These are phyloP conservation scores for Chernovozyma sophiae-reginae DNA, from an alignment of 1,139 yeast species.

Conservation along the genomic window DNA sequence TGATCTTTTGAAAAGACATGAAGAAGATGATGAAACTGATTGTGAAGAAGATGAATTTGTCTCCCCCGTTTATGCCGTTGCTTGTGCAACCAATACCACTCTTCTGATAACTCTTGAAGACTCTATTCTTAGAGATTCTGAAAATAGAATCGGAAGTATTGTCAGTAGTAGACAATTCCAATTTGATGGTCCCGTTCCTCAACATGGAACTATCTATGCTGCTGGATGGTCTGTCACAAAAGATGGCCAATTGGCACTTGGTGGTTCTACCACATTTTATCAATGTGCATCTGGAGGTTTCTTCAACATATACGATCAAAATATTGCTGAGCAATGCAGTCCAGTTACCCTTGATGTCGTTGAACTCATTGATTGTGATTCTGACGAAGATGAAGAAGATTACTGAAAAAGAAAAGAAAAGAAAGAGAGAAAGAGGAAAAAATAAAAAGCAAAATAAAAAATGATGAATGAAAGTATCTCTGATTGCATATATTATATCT, in stretches of 20 bases:
- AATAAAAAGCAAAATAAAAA: no score
- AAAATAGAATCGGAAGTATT: conserved; percentile 37
- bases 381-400: conserved; percentile 1
- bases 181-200: conserved; percentile 46
- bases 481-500: not conserved
- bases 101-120: conserved; percentile 29
- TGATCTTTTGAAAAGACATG: not conserved
- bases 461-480: no score
- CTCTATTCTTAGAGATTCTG: conserved; percentile 33
- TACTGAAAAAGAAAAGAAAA: no score
- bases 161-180: conserved; percentile 42
- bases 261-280: conserved; percentile 30
- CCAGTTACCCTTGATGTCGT: conserved; percentile 37
- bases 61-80: conserved; percentile 29
- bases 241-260: conserved; percentile 35
- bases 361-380: conserved; percentile 28
- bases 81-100: conserved; percentile 30
- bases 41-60: conserved; percentile 10
- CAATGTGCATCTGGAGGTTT: conserved; percentile 44
- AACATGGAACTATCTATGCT: conserved; percentile 38
- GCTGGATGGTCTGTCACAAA: conserved; percentile 42
- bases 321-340: conserved; percentile 29
- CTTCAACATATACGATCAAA: conserved; percentile 35
- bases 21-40: conserved; percentile 8
- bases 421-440: no score